Conservation (phyloP, 2,329 filamentous ascomycete genomes). For the Fusarium lateritium region DNA sequence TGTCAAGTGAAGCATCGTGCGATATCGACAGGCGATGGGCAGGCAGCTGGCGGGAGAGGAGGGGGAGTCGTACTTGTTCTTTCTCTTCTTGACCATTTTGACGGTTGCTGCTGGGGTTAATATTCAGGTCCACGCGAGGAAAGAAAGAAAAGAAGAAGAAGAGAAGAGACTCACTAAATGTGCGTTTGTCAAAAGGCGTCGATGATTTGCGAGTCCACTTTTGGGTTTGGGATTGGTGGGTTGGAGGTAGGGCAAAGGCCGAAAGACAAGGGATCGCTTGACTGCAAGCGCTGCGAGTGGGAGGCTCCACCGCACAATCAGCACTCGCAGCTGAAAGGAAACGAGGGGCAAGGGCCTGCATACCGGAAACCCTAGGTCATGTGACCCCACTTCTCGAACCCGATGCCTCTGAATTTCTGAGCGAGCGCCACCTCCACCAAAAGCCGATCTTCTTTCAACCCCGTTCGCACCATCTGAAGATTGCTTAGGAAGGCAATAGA, state of each 20-base stretch:
- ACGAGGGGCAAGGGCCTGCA: slow-evolving; percentile 35
- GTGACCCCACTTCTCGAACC: slow-evolving; percentile 45
- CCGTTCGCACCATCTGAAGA: slow-evolving; percentile 66
- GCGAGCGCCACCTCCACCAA: slow-evolving; percentile 51
- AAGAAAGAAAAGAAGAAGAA: slow-evolving; percentile 37
- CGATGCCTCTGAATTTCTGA: slow-evolving; percentile 47
- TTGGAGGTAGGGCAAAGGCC: slow-evolving; percentile 41
- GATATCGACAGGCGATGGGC: slow-evolving; percentile 17
- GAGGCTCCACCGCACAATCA: slow-evolving; percentile 8
- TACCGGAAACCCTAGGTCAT: slow-evolving; percentile 51
- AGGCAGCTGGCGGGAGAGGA: slow-evolving; percentile 32
- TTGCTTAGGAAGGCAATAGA: slow-evolving; percentile 75
- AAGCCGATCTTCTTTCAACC: slow-evolving; percentile 50
- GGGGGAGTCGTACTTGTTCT: slow-evolving; percentile 70
- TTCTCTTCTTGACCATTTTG: slow-evolving; percentile 82
- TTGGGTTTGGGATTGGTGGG: slow-evolving; percentile 26
- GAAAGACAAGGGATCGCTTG: no score
- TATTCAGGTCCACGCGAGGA: slow-evolving; percentile 53
- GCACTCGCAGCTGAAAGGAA: not conserved
- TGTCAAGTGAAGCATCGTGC: slow-evolving; percentile 30
- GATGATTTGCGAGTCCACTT: slow-evolving; percentile 45
- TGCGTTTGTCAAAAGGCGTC: slow-evolving; percentile 50
- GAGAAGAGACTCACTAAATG: slow-evolving; percentile 51
- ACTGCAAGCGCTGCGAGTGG: slow-evolving; percentile 1
- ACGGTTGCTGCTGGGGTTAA: slow-evolving; percentile 64